Evolutionary conservation across 148 eudicot genomes (phyloP).

Genomic region (Dianthus caryophyllus): DNA sequence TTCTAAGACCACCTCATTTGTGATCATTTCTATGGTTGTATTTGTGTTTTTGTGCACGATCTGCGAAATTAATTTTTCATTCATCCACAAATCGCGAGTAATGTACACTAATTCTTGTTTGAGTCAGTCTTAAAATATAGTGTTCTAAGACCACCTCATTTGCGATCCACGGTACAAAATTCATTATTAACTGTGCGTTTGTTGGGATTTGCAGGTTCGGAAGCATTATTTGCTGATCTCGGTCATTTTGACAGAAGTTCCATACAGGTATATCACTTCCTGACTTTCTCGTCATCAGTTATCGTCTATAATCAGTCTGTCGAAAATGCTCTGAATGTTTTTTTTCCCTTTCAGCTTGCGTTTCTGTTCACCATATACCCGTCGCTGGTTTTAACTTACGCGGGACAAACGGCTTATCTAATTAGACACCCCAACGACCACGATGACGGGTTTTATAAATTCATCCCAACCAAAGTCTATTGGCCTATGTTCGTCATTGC

Average conservation of each 20-base stretch:
- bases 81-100: too few species aligned
- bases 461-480: constrained; percentile 51
- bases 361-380: constrained; percentile 60
- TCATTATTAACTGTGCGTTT: not conserved
- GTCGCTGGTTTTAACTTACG: constrained; percentile 58
- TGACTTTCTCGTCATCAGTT: not conserved
- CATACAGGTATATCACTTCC: constrained; percentile 42
- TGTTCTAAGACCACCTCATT: too few species aligned
- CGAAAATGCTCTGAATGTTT: not conserved
- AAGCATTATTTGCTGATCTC: constrained; percentile 71
- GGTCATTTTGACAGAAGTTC: constrained; percentile 58
- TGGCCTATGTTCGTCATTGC: constrained; percentile 72
- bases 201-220: constrained; percentile 47
- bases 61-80: too few species aligned
- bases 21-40: too few species aligned
- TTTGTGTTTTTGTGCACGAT: too few species aligned
- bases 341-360: constrained; percentile 41
- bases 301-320: not conserved
- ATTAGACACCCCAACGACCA: constrained; percentile 51
- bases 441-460: constrained; percentile 56
- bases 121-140: too few species aligned
- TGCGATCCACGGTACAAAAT: not conserved
- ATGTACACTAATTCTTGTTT: too few species aligned
- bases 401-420: constrained; percentile 76
- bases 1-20: too few species aligned